Evolutionary conservation across 129 eudicot genomes (phyloP), one percentile per base, ranked within the genome.

Genomic region (Flaveria trinervia): DNA sequence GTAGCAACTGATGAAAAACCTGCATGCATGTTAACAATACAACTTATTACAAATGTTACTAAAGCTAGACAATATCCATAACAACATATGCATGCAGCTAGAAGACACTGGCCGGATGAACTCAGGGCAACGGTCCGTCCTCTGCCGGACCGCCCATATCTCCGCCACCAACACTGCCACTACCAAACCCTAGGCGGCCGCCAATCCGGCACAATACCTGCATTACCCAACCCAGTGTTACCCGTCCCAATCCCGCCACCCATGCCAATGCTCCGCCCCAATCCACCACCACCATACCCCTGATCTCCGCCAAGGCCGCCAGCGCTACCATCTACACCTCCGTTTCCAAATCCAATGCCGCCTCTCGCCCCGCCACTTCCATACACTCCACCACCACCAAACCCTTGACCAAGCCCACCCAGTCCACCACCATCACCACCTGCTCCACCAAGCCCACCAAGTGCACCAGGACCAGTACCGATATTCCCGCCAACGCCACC

Each of bases 401-500:
- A 70, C 20, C 84, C 76, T 50, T 71, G 74, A 76, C 82, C 81
- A 46, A 78, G 57, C 22, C 85, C 88, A 7, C 85, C 76, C 2
- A 50, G 16, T 15, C 80, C 80, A n/a, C 84, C 76, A 1, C 83
- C 78, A 49, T 23, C 45, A 26, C 61, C 60, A 0, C 82, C 76
- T 12, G 10, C 18, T 0, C 79, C 83, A 3, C 74, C 79, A 62
- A 61, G 49, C 3, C 82, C 85, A 50, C 77, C 82, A 44, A 78
- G 77, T 1, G 41, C 41, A 5, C 85, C 85, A 50, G 70, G 11
- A 18, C 89, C 89, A 1, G 80, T 66, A 3, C 89, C 86, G 1
- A 82, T 76, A n/a, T 71, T 82, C 8, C 88, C 88, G 13, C 85
- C 83, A 18, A 85, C 65, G 23, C 88, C 88, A 0, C 83, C 88